Percentiles rank a stretch among this genome's conserved stretches.
phyloP scores from a whole-genome alignment of 495 filamentous ascomycete species.

The Penicillium nucicola region DNA sequence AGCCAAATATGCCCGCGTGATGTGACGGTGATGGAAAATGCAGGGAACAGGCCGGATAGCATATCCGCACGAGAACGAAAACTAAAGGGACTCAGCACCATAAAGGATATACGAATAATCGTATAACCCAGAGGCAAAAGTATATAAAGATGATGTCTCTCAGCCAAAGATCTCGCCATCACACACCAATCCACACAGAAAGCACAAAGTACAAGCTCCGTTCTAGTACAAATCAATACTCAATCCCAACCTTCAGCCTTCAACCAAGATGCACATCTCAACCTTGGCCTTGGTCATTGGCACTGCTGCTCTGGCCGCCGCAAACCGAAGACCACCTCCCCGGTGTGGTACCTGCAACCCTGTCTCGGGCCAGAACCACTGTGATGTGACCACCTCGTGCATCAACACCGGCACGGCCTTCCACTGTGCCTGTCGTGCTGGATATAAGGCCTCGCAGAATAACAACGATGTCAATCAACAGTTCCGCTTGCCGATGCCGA shows the following conservation, averaged over 20 bases:
- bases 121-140: background rate
- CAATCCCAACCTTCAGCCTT: conserved; percentile 5
- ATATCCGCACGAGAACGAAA: background rate
- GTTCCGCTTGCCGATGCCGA: conserved; percentile 39
- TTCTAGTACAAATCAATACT: conserved; percentile 5
- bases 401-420: conserved; percentile 67
- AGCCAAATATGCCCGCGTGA: background rate
- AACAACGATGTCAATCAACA: conserved; percentile 33
- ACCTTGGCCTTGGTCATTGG: conserved; percentile 21
- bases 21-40: background rate
- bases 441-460: conserved; percentile 54
- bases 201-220: background rate
- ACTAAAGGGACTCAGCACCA: too few species aligned
- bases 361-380: conserved; percentile 39
- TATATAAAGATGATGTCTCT: conserved; percentile 15
- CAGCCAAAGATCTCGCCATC: conserved; percentile 2
- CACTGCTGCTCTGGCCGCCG: conserved; percentile 19
- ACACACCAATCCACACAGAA: background rate
- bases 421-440: conserved; percentile 70
- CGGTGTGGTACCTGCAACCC: conserved; percentile 44
- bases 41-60: background rate
- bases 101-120: too few species aligned
- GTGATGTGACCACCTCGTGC: conserved; percentile 43
- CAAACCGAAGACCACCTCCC: conserved; percentile 16
- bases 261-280: conserved; percentile 26